Conservation (phyloP, 192 early-diverging fungal genomes). For the Mortierella hygrophila region DNA sequence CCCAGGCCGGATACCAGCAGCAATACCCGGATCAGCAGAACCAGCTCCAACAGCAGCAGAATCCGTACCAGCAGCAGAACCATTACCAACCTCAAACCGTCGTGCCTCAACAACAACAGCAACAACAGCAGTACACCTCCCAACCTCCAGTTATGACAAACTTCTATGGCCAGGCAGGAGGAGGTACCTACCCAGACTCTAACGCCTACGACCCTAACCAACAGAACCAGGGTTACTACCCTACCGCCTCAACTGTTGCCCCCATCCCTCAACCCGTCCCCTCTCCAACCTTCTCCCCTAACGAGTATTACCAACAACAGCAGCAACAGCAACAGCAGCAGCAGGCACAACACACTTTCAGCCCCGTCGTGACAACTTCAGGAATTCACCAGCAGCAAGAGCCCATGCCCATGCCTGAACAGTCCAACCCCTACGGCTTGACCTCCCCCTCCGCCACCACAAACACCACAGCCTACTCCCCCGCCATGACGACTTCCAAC, state of each 20-base stretch:
- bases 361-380: not conserved
- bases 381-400: slow-evolving; percentile 1
- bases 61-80: slow-evolving; percentile 16
- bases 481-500: slow-evolving; percentile 2
- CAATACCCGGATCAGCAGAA: slow-evolving; percentile 10
- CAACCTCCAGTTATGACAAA: not conserved
- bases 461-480: slow-evolving; percentile 10
- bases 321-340: slow-evolving; percentile 13
- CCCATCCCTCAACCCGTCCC: slow-evolving; percentile 7
- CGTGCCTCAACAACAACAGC: slow-evolving; percentile 8
- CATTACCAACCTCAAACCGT: slow-evolving; percentile 8
- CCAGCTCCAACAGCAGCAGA: not conserved
- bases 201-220: slow-evolving; percentile 9
- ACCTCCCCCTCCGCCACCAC: slow-evolving; percentile 7
- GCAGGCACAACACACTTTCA: not conserved
- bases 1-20: not conserved
- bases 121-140: not conserved
- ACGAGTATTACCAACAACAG: not conserved
- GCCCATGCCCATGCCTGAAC: slow-evolving; percentile 40
- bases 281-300: slow-evolving; percentile 12
- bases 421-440: slow-evolving; percentile 9
- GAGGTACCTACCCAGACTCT: not conserved
- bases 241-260: not conserved
- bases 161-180: slow-evolving; percentile 11
- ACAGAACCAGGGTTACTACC: slow-evolving; percentile 25